These are phyloP conservation scores for Trichoderma asperelloides DNA, from an alignment of 495 filamentous ascomycete species.

Conservation along the genomic window DNA sequence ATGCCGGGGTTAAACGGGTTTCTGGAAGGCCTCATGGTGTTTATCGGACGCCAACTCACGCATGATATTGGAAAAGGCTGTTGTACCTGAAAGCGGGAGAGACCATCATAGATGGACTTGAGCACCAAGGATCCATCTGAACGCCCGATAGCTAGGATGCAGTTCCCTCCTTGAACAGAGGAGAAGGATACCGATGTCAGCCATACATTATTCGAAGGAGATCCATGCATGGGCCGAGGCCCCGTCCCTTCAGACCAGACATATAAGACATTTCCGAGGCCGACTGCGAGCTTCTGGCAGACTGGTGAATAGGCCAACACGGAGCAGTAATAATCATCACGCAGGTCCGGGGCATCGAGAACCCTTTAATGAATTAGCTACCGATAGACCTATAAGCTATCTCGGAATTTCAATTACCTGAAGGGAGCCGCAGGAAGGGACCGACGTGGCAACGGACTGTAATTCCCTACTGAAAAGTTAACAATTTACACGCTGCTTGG, in stretches of 20 bases:
- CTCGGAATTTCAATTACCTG: slow-evolving; percentile 42
- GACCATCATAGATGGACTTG: slow-evolving; percentile 39
- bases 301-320: slow-evolving; percentile 74
- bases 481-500: neutral
- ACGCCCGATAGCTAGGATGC: slow-evolving; percentile 79
- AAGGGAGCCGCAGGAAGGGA: slow-evolving; percentile 64
- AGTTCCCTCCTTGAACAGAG: slow-evolving; percentile 61
- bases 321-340: slow-evolving; percentile 95
- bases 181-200: slow-evolving; percentile 86
- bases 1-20: slow-evolving; percentile 24
- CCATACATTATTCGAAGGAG: slow-evolving; percentile 25
- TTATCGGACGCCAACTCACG: slow-evolving; percentile 55
- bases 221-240: slow-evolving; percentile 40
- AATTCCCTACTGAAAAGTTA: slow-evolving; percentile 14
- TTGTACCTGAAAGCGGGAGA: slow-evolving; percentile 61
- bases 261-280: slow-evolving; percentile 69
- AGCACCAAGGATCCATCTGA: slow-evolving; percentile 53
- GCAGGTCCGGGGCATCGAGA: slow-evolving; percentile 75
- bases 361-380: slow-evolving; percentile 40
- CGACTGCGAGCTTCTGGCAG: slow-evolving; percentile 71
- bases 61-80: slow-evolving; percentile 68
- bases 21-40: slow-evolving; percentile 32
- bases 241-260: slow-evolving; percentile 70
- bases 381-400: slow-evolving; percentile 11
- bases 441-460: slow-evolving; percentile 17